Evolutionary conservation across 2,329 filamentous ascomycete genomes (phyloP), one percentile per base, ranked within the genome.

Genomic region (Colletotrichum theobromicola): DNA sequence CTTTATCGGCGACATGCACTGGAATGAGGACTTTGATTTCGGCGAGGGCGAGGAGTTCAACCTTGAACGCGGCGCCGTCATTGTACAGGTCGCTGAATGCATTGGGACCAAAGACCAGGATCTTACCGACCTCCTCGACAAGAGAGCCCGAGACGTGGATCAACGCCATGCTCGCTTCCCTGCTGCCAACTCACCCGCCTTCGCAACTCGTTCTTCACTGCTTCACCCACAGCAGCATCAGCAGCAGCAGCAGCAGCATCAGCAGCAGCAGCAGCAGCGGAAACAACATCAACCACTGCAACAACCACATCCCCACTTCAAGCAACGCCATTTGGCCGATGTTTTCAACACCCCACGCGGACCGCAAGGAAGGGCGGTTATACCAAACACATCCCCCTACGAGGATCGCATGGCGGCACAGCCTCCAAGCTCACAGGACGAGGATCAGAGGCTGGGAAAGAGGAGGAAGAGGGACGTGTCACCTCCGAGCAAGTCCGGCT

Each of bases 1-100:
- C 81, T 95, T 93, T 77, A 89, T 98, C 32, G 96, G 95, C 4
- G 96, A 98, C 82, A 91, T 92, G 35, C 95, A 98, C 83, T 97
- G 94, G 93, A 91, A 92, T 57, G 89, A 92, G 60, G 89, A 90
- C 67, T 89, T 89, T 46, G 89, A 90, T n/a, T 85, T 98, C 26
- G 90, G 90, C 37, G 94, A 97, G 74, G 96, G 95, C 7, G 94
- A 98, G 75, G 95, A 98, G 83, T 82, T 98, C 67, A 89, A 92
- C 71, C 86, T 98, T 67, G 95, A 98, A 78, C 90, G 92, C 64
- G 93, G 93, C 62, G 91, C 91, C 2, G 90, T 94, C 32, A 88
- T 97, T 72, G 93, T 98, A 13, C 92, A 98, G 83, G 94, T 98
- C 3, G 90, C 90, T 28, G 95, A 98, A 72, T 90, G 89, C 50